Evolutionary conservation across 2,329 filamentous ascomycete species (phyloP).

Genomic region (Parasarocladium wereldwijsianum): DNA sequence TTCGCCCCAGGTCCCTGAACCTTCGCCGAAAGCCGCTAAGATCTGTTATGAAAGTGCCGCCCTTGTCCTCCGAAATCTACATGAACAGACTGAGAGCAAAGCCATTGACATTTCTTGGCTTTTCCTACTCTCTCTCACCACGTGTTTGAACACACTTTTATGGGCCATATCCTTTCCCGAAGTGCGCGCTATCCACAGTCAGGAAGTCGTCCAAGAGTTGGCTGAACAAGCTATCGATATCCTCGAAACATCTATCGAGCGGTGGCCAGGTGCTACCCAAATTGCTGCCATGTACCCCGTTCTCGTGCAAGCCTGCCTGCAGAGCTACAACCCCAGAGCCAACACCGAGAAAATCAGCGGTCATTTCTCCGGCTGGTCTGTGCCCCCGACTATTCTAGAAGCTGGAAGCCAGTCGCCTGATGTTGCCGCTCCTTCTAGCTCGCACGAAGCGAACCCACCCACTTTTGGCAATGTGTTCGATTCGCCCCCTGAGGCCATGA

Average conservation of each 20-base stretch:
- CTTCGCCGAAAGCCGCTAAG: conserved; percentile 61
- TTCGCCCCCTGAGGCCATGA: conserved; percentile 37
- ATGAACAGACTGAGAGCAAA: conserved; percentile 61
- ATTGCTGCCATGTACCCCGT: conserved; percentile 71
- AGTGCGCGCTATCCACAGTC: conserved; percentile 56
- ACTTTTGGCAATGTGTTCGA: conserved; percentile 46
- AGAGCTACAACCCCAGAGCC: conserved; percentile 58
- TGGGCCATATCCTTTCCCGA: conserved; percentile 85
- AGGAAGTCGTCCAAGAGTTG: conserved; percentile 62
- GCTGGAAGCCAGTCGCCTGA: conserved; percentile 14
- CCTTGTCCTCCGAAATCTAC: conserved; percentile 69
- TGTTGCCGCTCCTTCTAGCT: conserved; percentile 18
- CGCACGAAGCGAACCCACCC: conserved; percentile 31
- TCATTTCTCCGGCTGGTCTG: conserved; percentile 3
- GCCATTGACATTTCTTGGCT: conserved; percentile 87
- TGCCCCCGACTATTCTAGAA: conserved; percentile 5
- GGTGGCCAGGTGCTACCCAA: conserved; percentile 82
- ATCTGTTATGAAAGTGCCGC: conserved; percentile 73
- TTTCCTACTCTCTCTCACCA: conserved; percentile 78
- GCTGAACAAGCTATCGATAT: conserved; percentile 63
- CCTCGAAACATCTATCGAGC: conserved; percentile 64
- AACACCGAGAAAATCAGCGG: conserved; percentile 1
- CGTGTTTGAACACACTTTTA: conserved; percentile 79
- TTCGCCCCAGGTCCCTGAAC: conserved; percentile 80
- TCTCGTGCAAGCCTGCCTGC: conserved; percentile 71